Conservation (phyloP, 768 basidiomycete genomes). For the Tylopilus sp. region DNA sequence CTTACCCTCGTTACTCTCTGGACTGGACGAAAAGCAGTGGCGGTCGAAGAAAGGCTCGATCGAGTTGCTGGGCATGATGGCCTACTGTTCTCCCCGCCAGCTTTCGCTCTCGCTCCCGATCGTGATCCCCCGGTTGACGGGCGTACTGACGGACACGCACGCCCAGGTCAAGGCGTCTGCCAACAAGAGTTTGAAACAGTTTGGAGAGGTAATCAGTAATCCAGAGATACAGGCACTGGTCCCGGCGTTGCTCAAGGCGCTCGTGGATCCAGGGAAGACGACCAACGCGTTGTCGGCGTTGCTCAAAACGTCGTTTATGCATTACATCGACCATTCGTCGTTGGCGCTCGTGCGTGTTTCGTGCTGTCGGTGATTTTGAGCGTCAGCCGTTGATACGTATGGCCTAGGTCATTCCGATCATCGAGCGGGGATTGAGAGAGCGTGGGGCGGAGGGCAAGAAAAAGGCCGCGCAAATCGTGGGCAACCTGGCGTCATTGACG, state of each 20-base stretch:
- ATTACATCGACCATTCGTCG: conserved; percentile 97
- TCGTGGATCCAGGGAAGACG: conserved; percentile 93
- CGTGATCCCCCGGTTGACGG: conserved; percentile 93
- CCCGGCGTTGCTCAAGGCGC: conserved; percentile 85
- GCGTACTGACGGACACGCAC: conserved; percentile 95
- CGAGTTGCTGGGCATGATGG: conserved; percentile 96
- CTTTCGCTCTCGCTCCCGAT: conserved; percentile 93
- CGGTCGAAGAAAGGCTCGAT: conserved; percentile 96
- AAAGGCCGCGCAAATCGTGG: conserved; percentile 94
- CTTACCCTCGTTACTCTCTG: conserved; percentile 82
- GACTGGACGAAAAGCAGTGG: conserved; percentile 98
- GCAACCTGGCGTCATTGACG: conserved; percentile 90
- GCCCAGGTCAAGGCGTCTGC: conserved; percentile 91
- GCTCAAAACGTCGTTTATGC: conserved; percentile 93
- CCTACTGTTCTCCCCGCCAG: conserved; percentile 94
- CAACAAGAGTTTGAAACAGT: conserved; percentile 94
- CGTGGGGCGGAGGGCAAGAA: conserved; percentile 92
- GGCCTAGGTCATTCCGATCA: conserved; percentile 84
- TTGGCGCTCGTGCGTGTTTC: conserved; percentile 70
- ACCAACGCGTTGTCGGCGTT: conserved; percentile 79
- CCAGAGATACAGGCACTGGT: conserved; percentile 94
- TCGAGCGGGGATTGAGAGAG: conserved; percentile 90
- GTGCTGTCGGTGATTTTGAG: background rate
- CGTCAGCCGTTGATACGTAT: background rate
- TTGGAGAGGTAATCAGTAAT: conserved; percentile 97